These are phyloP conservation scores for Hymenoscyphus occultus DNA, from an alignment of 2,329 filamentous ascomycete species.

Conservation along the genomic window DNA sequence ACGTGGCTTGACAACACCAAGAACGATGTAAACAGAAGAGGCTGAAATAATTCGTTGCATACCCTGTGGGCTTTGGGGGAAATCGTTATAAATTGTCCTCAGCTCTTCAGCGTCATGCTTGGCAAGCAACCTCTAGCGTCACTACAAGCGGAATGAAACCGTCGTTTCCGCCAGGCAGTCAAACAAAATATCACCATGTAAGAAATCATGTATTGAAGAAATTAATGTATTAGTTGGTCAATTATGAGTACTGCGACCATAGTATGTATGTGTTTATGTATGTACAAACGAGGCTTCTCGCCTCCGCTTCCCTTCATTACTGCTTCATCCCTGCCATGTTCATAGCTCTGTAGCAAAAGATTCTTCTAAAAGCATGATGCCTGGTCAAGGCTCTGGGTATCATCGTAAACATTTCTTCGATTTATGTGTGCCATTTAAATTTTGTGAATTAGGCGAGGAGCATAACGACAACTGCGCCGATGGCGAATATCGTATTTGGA, in stretches of 20 bases:
- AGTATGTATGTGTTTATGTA: neutral
- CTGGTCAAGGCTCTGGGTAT: neutral
- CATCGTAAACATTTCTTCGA: neutral
- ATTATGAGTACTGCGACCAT: neutral
- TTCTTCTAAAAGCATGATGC: neutral
- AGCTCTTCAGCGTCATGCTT: neutral
- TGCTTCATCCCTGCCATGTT: neutral
- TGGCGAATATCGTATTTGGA: neutral
- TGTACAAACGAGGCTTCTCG: neutral
- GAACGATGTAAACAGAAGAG: neutral
- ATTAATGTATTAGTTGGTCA: neutral
- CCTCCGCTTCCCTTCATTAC: neutral
- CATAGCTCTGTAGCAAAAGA: neutral
- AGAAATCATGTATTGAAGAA: neutral
- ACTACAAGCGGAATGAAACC: neutral
- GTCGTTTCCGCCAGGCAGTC: neutral
- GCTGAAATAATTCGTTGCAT: neutral
- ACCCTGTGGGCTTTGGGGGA: too few relatives aligned
- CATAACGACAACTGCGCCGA: neutral
- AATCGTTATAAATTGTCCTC: neutral
- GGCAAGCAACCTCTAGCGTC: neutral
- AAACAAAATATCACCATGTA: neutral
- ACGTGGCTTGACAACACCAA: conserved; percentile 1
- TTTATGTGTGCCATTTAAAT: neutral
- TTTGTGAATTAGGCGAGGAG: neutral